These are phyloP conservation scores for Xerocomus cyaneibrunnescens DNA, from an alignment of 1,284 basidiomycete genomes.

Conservation along the genomic window DNA sequence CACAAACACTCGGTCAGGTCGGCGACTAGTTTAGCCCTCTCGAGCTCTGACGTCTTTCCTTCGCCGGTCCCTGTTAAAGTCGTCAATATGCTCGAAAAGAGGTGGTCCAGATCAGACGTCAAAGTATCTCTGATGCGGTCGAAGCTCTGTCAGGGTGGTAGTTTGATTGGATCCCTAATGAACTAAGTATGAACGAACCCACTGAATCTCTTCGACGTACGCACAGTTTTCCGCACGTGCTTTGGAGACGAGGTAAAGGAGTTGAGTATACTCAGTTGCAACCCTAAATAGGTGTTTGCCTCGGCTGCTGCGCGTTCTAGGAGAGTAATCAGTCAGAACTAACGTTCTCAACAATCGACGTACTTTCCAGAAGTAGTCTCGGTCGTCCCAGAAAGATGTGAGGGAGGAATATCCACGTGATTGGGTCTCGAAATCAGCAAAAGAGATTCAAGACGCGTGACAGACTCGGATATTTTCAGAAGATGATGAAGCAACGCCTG, in stretches of 20 bases:
- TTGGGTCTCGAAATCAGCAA: constrained; percentile 53
- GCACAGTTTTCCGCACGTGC: constrained; percentile 72
- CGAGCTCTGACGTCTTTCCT: constrained; percentile 52
- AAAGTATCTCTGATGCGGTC: constrained; percentile 78
- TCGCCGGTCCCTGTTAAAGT: constrained; percentile 49
- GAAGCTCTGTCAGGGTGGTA: constrained; percentile 57
- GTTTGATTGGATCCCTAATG: constrained; percentile 12
- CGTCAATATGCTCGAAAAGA: constrained; percentile 62
- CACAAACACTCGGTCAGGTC: constrained; percentile 78
- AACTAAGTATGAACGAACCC: constrained; percentile 59
- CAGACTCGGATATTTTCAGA: constrained; percentile 86
- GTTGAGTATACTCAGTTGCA: constrained; percentile 87
- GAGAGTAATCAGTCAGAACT: constrained; percentile 8
- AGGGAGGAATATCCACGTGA: constrained; percentile 22
- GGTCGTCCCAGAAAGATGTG: constrained; percentile 23
- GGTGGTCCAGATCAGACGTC: constrained; percentile 78
- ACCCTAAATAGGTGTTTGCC: constrained; percentile 86
- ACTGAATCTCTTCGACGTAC: constrained; percentile 81
- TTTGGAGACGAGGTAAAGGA: constrained; percentile 88
- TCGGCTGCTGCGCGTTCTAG: constrained; percentile 58
- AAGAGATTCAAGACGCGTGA: constrained; percentile 79
- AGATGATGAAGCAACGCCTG: constrained; percentile 82
- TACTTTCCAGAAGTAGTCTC: constrained; percentile 29
- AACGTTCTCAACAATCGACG: constrained; percentile 1
- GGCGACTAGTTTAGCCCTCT: constrained; percentile 58